Percentiles rank a stretch among this genome's conserved stretches.
phyloP scores from a whole-genome alignment of 2,329 filamentous ascomycete species.

The Fusarium vanettenii region DNA sequence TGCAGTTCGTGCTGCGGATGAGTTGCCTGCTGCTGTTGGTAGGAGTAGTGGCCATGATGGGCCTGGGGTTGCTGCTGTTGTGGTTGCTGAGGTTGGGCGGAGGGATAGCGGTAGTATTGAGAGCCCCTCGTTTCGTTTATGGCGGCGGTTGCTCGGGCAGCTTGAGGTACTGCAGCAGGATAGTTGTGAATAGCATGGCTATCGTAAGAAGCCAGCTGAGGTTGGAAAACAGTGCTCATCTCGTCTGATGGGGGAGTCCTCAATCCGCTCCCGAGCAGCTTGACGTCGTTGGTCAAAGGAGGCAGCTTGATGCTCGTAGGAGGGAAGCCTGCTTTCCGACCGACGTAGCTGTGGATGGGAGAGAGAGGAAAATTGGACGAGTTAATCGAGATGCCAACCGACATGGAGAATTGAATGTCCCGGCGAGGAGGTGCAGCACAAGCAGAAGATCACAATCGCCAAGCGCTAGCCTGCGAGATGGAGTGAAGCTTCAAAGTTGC shows the following conservation, averaged over 20 bases:
- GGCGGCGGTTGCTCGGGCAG: conserved; percentile 46
- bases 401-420: conserved; percentile 41
- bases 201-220: conserved; percentile 60
- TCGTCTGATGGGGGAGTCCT: conserved; percentile 64
- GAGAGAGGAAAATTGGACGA: conserved; percentile 38
- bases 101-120: conserved; percentile 48
- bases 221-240: conserved; percentile 66
- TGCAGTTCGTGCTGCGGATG: conserved; percentile 22
- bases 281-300: conserved; percentile 31
- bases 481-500: conserved; percentile 13
- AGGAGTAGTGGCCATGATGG: conserved; percentile 18
- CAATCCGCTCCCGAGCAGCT: conserved; percentile 53
- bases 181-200: conserved; percentile 58
- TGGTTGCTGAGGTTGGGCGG: conserved; percentile 37
- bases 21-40: conserved; percentile 26
- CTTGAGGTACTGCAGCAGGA: conserved; percentile 49
- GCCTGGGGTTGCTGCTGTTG: conserved; percentile 19
- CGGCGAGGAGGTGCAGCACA: conserved; percentile 1
- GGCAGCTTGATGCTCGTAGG: conserved; percentile 30
- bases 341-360: conserved; percentile 33
- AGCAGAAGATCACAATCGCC: conserved; percentile 6
- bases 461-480: neutral
- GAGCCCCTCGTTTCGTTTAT: conserved; percentile 50
- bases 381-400: conserved; percentile 40
- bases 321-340: conserved; percentile 31